Evolutionary conservation across 768 basidiomycete genomes (phyloP).

Genomic region (Cystofilobasidium capitatum): DNA sequence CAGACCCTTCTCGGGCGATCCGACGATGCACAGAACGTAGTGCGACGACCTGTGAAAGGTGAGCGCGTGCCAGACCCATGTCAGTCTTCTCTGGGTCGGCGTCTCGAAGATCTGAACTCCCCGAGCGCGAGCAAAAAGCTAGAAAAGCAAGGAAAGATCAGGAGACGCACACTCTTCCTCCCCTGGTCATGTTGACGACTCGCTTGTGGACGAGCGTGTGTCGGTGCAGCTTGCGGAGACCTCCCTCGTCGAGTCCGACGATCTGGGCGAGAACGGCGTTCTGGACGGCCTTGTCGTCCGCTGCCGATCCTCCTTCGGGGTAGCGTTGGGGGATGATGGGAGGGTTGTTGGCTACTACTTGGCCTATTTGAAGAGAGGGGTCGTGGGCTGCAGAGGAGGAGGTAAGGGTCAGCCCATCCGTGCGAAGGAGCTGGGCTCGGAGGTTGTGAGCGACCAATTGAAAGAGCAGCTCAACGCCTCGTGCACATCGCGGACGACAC

Average conservation of each 20-base stretch:
- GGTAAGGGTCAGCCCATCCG: neutral
- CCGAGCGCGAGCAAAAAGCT: neutral
- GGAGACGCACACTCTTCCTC: conserved; percentile 52
- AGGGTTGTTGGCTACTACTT: conserved; percentile 16
- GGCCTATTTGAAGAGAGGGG: neutral
- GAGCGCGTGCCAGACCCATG: neutral
- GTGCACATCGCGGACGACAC: neutral
- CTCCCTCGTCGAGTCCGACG: neutral
- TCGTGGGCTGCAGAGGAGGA: conserved; percentile 10
- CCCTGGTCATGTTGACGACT: conserved; percentile 82
- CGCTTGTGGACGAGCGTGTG: conserved; percentile 42
- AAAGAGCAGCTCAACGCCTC: neutral
- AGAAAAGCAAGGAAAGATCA: neutral
- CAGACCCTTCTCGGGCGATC: conserved; percentile 37
- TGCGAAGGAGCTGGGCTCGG: too few relatives aligned
- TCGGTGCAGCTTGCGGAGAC: conserved; percentile 36
- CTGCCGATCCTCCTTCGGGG: conserved; percentile 16
- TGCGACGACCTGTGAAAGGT: conserved; percentile 29
- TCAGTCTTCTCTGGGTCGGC: neutral
- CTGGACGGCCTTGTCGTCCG: conserved; percentile 22
- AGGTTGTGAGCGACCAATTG: neutral
- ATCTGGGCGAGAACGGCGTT: conserved; percentile 4
- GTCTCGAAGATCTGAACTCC: neutral
- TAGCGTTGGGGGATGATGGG: conserved; percentile 25
- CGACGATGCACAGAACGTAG: conserved; percentile 35